Evolutionary conservation across 192 early-diverging fungal genomes (phyloP).

Genomic region (Mortierella antarctica): DNA sequence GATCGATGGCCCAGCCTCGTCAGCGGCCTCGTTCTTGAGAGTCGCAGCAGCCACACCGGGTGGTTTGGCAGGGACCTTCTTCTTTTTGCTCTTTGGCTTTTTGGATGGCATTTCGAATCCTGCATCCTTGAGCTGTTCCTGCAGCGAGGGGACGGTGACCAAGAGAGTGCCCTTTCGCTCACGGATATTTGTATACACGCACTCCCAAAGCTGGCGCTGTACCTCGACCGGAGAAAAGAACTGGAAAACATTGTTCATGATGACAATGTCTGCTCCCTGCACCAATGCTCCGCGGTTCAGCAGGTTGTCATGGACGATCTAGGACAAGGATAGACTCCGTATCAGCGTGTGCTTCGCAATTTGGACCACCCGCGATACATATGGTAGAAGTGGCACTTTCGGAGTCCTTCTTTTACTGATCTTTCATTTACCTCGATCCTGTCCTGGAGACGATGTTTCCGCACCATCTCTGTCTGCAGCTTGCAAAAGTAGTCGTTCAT

Average conservation of each 20-base stretch:
- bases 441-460: constrained; percentile 64
- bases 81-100: constrained; percentile 47
- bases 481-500: constrained; percentile 69
- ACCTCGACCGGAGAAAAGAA: constrained; percentile 59
- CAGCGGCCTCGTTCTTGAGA: not conserved
- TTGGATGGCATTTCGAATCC: constrained; percentile 23
- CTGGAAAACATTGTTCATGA: constrained; percentile 74
- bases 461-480: constrained; percentile 60
- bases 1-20: not conserved
- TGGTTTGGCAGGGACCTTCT: constrained; percentile 56
- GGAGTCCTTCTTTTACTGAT: not conserved
- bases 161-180: constrained; percentile 55
- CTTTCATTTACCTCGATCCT: constrained; percentile 56
- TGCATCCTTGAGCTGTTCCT: constrained; percentile 69
- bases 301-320: constrained; percentile 64
- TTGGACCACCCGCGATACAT: not conserved
- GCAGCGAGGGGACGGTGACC: constrained; percentile 62
- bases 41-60: constrained; percentile 28
- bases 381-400: not conserved
- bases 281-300: constrained; percentile 52
- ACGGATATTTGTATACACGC: constrained; percentile 55
- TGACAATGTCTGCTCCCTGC: constrained; percentile 60
- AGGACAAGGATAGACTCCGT: not conserved
- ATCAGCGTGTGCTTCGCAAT: not conserved
- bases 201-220: constrained; percentile 66